These are phyloP conservation scores for Diaporthe ampelina DNA, from an alignment of 2,329 filamentous ascomycete genomes.

Conservation along the genomic window DNA sequence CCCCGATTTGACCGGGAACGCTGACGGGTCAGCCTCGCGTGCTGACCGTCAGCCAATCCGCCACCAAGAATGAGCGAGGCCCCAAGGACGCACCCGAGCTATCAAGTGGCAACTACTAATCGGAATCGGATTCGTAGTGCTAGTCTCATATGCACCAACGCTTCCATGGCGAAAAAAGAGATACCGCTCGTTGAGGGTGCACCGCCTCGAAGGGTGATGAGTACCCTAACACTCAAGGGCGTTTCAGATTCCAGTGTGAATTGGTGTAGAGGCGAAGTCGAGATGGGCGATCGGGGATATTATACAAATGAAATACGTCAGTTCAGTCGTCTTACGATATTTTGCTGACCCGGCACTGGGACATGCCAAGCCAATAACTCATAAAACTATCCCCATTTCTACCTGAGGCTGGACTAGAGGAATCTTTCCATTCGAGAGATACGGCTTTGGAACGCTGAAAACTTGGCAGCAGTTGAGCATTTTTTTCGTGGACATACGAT, in stretches of 20 bases:
- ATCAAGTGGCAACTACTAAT: background rate
- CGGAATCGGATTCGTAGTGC: background rate
- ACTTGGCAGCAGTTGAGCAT: background rate
- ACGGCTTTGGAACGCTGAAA: background rate
- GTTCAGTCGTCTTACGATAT: background rate
- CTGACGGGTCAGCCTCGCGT: slow-evolving; percentile 24
- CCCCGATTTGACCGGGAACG: background rate
- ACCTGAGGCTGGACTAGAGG: background rate
- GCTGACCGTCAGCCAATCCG: slow-evolving; percentile 26
- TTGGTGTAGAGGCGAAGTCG: background rate
- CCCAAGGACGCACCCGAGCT: too few species aligned
- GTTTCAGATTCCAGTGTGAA: background rate
- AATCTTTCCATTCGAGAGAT: background rate
- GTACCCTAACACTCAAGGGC: too few species aligned
- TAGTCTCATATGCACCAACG: background rate
- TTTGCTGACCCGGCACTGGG: background rate
- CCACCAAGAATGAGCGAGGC: background rate
- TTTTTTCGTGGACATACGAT: background rate
- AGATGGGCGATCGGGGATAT: background rate
- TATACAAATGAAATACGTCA: background rate
- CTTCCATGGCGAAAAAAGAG: background rate
- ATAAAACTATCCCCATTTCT: slow-evolving; percentile 28
- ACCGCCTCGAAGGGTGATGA: background rate
- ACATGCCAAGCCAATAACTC: background rate
- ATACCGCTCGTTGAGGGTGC: background rate